Evolutionary conservation across 495 filamentous ascomycete species (phyloP), one percentile per base, ranked within the genome.

Genomic region (Antarctomyces pellizariae): DNA sequence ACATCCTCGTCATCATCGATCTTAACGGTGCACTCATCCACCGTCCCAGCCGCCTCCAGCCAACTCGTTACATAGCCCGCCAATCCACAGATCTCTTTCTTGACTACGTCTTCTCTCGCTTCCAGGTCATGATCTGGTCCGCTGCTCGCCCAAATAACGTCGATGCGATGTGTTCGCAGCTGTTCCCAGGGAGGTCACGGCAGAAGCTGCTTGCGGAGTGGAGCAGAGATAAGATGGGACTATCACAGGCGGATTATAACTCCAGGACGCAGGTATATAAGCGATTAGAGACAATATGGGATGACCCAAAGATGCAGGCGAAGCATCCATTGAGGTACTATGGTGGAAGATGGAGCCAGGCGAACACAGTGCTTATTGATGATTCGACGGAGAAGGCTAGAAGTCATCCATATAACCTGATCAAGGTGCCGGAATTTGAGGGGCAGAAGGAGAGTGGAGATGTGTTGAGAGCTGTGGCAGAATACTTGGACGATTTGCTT

Each of bases 301-400:
- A 28, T 0, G 54, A 67, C 31, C 31, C 52, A 0, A n/a, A 24
- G 0, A 53, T 91, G 6, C 49, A 52, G 29, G 36, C 42, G 0
- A 39, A 46, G 4, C 64, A 72, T 37, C 71, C 64, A 18, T 18
- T 24, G 13, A 35, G 22, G 16, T 31, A 34, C 1, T 0, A 8
- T 1, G 55, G 48, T 18, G 42, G 29, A 16, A 35, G 36, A 15
- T 97, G 79, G 76, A 52, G 59, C 34, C 84, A 91, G 47, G 54
- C 49, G n/a, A 84, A 93, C 44, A 95, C 86, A 0, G 51, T 97
- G 16, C 53, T 97, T 7, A 68, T 95, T 13, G 86, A 97, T 35
- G 89, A 95, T 46, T 71, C 64, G 25, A 42, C 41, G 7, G 49
- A 74, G 33, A 97, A 95, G 53, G 86, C 72, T 2, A 54, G 57